Evolutionary conservation across 202 grass and related monocot genomes (phyloP), one percentile per base, ranked within the genome.

Genomic region (Zizania palustris): DNA sequence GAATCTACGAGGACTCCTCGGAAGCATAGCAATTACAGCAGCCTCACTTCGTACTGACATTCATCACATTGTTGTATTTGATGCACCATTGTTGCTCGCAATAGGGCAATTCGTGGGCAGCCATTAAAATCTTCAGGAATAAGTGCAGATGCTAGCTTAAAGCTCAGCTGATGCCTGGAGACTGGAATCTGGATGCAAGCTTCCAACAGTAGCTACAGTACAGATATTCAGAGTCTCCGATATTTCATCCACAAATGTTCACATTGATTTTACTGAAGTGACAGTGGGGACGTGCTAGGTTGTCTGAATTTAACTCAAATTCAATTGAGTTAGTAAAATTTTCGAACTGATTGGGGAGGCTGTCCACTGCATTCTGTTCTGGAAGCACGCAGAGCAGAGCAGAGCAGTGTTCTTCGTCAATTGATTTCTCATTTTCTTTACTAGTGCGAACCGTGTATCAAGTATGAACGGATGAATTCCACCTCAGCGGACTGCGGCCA

Each of bases 21-120:
- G 19, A 41, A 20, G 69, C 84, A 76, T 87, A 90, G 88, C 88
- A 90, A 84, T 76, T 83, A 87, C 83, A 84, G 74, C 46, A 4
- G 19, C 50, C 70, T 80, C 50, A 37, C 20, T 51, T 86, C 58
- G 5, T 80, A n/a, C 16, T 86, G 16, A n/a, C 65, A 86, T 62
- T 80, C 64, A 62, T 83, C 35, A 41, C 65, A 69, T 53, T 79
- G 11, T 28, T 86, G 13, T 63, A 59, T 75, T 85, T 86, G 21
- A 79, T 59, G 58, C 72, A 61, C 18, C 36, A 14, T 56, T 58
- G 21, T 37, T 77, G 85, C 37, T 78, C 38, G 18, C 42, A 37
- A 70, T 39, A 21, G 79, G 37, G 67, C 73, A 43, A 66, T 56
- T 9, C 35, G 11, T 68, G 16, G 79, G 36, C n/a, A 69, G 12